A percentile compares a stretch with the other conserved stretches of the same genome.
phyloP scores from a whole-genome alignment of 1,284 basidiomycete species.

The Fomes fomentarius region DNA sequence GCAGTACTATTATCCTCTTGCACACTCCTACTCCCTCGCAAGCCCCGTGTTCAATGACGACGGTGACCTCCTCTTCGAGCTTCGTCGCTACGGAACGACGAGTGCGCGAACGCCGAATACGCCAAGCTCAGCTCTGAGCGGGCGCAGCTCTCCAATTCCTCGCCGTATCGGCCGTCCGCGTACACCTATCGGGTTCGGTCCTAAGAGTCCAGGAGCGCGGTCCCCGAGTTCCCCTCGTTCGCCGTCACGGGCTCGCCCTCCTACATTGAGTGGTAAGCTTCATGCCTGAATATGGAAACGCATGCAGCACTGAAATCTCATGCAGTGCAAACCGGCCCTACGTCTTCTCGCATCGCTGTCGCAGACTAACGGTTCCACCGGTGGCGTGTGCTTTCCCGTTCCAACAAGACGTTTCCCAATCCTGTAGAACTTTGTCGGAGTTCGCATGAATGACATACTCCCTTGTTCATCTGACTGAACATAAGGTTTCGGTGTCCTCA shows the following conservation, averaged over 20 bases:
- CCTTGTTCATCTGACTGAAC: too few relatives aligned
- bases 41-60: slow-evolving; percentile 36
- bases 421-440: too few relatives aligned
- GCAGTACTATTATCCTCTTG: slow-evolving; percentile 32
- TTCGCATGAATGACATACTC: too few relatives aligned
- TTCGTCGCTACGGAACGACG: slow-evolving; percentile 20
- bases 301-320: neutral
- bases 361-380: too few relatives aligned
- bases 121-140: neutral
- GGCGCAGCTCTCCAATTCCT: neutral
- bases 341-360: too few relatives aligned
- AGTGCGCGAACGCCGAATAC: neutral
- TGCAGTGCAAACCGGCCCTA: neutral
- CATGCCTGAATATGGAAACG: too few relatives aligned
- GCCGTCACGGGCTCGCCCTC: neutral
- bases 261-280: neutral
- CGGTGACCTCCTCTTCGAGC: slow-evolving; percentile 38
- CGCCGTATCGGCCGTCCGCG: neutral
- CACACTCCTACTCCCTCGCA: slow-evolving; percentile 31
- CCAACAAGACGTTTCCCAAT: too few relatives aligned
- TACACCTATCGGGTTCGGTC: neutral
- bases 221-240: neutral
- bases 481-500: too few relatives aligned
- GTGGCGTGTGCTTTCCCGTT: too few relatives aligned
- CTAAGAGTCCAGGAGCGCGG: neutral